Conservation (phyloP, 1,284 basidiomycete species). For the Ganoderma resinaceum region DNA sequence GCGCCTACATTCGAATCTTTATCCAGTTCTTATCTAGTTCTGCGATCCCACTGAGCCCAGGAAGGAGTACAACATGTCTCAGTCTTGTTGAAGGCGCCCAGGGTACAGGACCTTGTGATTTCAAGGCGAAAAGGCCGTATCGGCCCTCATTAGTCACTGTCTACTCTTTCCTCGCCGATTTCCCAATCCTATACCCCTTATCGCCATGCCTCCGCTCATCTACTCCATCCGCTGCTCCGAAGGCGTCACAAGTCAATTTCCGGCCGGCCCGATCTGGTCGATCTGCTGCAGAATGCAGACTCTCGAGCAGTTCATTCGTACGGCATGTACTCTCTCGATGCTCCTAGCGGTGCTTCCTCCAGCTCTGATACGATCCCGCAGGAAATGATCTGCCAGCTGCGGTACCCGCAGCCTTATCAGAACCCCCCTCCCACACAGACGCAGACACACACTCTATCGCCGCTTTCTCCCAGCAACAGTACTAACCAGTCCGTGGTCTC, state of each 20-base stretch:
- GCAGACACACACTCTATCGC: no score
- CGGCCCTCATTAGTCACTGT: neutral
- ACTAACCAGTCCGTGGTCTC: neutral
- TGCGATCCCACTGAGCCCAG: no score
- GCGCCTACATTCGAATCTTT: no score
- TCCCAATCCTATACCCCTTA: neutral
- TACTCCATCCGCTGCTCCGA: constrained; percentile 35
- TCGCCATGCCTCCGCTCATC: neutral
- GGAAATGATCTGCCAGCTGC: neutral
- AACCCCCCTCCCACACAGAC: neutral
- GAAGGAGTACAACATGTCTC: no score
- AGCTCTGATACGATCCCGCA: neutral
- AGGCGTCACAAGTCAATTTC: constrained; percentile 33
- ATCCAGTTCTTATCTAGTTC: no score
- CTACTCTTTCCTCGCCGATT: neutral
- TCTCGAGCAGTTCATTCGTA: constrained; percentile 22
- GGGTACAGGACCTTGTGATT: no score
- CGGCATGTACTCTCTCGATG: neutral
- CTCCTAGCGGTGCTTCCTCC: neutral
- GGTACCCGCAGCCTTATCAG: neutral
- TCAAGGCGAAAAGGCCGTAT: no score
- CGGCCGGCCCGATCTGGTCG: constrained; percentile 21
- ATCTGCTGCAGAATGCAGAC: constrained; percentile 27
- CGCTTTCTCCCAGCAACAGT: no score
- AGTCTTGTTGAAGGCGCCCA: no score